Base-by-base conservation (phyloP, 768 basidiomycete species). In the Podaxis sp. region DNA sequence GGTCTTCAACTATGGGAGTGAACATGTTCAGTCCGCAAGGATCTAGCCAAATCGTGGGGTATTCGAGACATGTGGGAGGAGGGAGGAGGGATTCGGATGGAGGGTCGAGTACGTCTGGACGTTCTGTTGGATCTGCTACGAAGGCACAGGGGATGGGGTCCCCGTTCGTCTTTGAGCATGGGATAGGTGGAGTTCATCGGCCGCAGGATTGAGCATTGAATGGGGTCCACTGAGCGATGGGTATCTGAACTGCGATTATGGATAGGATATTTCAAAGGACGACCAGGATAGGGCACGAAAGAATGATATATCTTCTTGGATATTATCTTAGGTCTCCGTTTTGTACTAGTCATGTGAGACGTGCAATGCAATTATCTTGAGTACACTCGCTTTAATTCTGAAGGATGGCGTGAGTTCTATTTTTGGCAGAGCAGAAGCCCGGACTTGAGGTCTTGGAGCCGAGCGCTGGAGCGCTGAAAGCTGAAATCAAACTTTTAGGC, bases 51-150 rank as follows among this genome's bases (percentile, higher is more conserved):
- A 40, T 42, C 8, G 1, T 49, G 3, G 49, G 24, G 4, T 52
- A 52, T 38, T 36, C 38, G 19, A 51, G 49, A 51, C 22, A 51
- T 49, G 58, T 46, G 19, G 33, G 33, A 24, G 44, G 7, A 19
- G 52, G 58, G 36, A 59, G 26, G 33, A 36, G 58, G 49, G 49
- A 59, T 36, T 59, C 58, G 19, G 48, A 39, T 52, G 49, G 49
- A 51, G 49, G 58, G 11, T 59, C 48, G 30, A 59, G 58, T 59
- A 52, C 19, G n/a, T 61, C 59, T 17, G 39, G 52, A 13, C 33
- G 22, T 24, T 61, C 57, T 30, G 24, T 52, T 15, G 24, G 39
- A 42, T 52, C 38, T 42, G 2, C 8, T 30, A 11, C 6, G n/a
- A 52, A 53, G 24, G 12, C 44, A 8, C 59, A 53, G 19, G 49